Evolutionary conservation across 2,329 filamentous ascomycete genomes (phyloP).

Genomic region (Exophiala xenobiotica): DNA sequence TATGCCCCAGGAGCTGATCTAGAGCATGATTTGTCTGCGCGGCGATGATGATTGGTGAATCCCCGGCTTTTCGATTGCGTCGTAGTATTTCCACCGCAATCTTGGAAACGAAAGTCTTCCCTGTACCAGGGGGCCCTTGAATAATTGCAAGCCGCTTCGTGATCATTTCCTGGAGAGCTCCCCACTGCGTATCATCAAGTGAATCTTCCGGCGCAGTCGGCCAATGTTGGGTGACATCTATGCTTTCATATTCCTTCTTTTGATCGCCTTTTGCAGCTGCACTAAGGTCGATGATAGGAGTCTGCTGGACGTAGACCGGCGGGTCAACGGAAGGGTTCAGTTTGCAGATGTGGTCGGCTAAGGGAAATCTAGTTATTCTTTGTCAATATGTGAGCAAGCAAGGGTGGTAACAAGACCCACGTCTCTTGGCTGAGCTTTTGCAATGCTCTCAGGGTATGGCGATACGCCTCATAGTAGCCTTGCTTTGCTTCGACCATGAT

Average conservation of each 20-base stretch:
- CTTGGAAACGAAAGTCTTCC: slow-evolving; percentile 81
- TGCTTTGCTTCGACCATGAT: slow-evolving; percentile 75
- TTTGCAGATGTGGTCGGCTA: slow-evolving; percentile 45
- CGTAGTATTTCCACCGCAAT: slow-evolving; percentile 66
- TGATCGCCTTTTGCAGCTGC: slow-evolving; percentile 39
- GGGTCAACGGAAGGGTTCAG: slow-evolving; percentile 43
- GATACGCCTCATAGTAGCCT: slow-evolving; percentile 74
- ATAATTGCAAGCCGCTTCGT: slow-evolving; percentile 71
- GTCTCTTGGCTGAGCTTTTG: slow-evolving; percentile 63
- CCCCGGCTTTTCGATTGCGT: slow-evolving; percentile 53
- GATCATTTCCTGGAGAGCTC: slow-evolving; percentile 67
- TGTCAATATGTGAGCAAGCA: slow-evolving; percentile 13
- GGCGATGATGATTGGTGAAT: slow-evolving; percentile 72
- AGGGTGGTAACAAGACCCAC: no score
- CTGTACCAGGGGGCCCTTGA: slow-evolving; percentile 78
- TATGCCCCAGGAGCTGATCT: slow-evolving; percentile 71
- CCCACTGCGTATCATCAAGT: slow-evolving; percentile 70
- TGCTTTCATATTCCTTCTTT: slow-evolving; percentile 42
- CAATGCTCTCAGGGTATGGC: slow-evolving; percentile 70
- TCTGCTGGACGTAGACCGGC: slow-evolving; percentile 54
- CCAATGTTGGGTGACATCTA: slow-evolving; percentile 58
- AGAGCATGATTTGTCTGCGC: slow-evolving; percentile 90
- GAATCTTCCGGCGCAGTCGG: slow-evolving; percentile 45
- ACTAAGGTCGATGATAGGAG: slow-evolving; percentile 52
- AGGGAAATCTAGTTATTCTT: slow-evolving; percentile 41